These are phyloP conservation scores for Hanseniaspora taiwanica DNA, from an alignment of 805 yeast genomes.

Conservation along the genomic window DNA sequence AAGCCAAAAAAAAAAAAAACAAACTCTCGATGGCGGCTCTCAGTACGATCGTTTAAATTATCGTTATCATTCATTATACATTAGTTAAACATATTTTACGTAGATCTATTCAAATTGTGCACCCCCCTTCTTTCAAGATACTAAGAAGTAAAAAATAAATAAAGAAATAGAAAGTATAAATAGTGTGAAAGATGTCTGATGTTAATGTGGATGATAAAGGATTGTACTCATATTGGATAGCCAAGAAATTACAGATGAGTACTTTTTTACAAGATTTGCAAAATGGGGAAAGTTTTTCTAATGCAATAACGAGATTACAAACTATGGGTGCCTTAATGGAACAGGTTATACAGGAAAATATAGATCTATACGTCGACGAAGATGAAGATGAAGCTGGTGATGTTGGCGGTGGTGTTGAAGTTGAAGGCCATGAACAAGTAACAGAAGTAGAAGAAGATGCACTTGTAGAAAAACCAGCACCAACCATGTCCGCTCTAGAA, in stretches of 20 bases:
- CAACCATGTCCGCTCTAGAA: too few relatives aligned
- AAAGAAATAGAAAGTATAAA: too few relatives aligned
- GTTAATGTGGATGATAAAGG: neutral
- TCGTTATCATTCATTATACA: too few relatives aligned
- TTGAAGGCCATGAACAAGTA: slow-evolving; percentile 6
- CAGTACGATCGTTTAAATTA: too few relatives aligned
- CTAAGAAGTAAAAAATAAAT: too few relatives aligned
- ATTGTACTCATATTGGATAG: slow-evolving; percentile 8
- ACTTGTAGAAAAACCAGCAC: slow-evolving; percentile 40
- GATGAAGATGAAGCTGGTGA: too few relatives aligned
- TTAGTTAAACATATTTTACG: too few relatives aligned
- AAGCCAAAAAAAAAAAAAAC: too few relatives aligned
- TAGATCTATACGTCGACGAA: slow-evolving; percentile 18
- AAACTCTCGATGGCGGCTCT: too few relatives aligned
- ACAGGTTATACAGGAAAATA: slow-evolving; percentile 19
- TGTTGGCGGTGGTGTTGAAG: slow-evolving; percentile 14
- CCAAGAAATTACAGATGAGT: slow-evolving; percentile 20
- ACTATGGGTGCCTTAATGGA: slow-evolving; percentile 21
- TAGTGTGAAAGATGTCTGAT: too few relatives aligned
- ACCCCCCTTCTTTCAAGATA: too few relatives aligned
- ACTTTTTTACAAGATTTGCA: slow-evolving; percentile 24
- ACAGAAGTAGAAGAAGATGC: slow-evolving; percentile 28
- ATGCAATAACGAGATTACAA: slow-evolving; percentile 41
- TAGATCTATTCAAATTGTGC: too few relatives aligned
- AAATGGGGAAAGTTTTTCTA: slow-evolving; percentile 35